Evolutionary conservation across 2,329 filamentous ascomycete species (phyloP).

Genomic region (Calonectria multiphialidica): DNA sequence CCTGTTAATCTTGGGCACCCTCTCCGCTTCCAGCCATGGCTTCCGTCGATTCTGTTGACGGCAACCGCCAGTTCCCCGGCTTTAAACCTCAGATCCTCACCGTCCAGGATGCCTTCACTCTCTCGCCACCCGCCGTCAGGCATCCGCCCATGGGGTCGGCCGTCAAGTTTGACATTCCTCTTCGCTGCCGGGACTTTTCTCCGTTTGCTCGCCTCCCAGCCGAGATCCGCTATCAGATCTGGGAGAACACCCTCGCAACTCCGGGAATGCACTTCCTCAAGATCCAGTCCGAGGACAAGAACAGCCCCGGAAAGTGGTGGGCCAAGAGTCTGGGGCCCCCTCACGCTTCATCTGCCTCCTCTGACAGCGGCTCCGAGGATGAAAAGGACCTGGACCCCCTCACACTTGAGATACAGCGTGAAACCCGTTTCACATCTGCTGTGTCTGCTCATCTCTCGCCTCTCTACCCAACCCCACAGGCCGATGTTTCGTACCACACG

Average conservation of each 20-base stretch:
- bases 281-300: slow-evolving; percentile 36
- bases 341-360: not conserved
- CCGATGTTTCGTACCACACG: slow-evolving; percentile 50
- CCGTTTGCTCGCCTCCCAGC: slow-evolving; percentile 49
- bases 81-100: not conserved
- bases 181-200: slow-evolving; percentile 46
- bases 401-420: slow-evolving; percentile 37
- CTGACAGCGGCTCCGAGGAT: slow-evolving; percentile 22
- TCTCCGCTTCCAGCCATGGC: slow-evolving; percentile 14
- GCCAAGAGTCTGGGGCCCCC: slow-evolving; percentile 9
- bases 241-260: slow-evolving; percentile 45
- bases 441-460: slow-evolving; percentile 39
- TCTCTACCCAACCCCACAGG: slow-evolving; percentile 42
- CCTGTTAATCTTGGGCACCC: slow-evolving; percentile 1
- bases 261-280: slow-evolving; percentile 53
- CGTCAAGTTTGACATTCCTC: slow-evolving; percentile 49
- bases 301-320: slow-evolving; percentile 41
- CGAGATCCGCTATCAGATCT: slow-evolving; percentile 52
- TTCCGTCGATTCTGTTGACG: slow-evolving; percentile 17
- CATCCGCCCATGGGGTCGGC: not conserved
- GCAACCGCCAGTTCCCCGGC: slow-evolving; percentile 9
- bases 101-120: not conserved
- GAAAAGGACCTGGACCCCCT: slow-evolving; percentile 37
- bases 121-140: not conserved
- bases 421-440: slow-evolving; percentile 32